Base-by-base conservation (phyloP, 169 alveolate species). In the Plasmodium relictum region DNA sequence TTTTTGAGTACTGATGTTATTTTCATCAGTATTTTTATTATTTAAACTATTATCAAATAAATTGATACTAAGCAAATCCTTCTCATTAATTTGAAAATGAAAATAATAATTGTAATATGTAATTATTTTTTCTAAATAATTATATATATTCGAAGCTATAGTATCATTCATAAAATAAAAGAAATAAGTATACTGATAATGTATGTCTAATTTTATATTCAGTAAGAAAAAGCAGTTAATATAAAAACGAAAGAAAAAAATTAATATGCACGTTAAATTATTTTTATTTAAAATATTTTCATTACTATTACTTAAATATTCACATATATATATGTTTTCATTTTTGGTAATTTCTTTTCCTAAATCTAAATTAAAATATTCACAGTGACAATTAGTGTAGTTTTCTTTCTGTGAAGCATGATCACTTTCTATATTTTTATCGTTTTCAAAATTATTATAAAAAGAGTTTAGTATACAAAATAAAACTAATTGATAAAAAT, bases 391-490 rank as follows among this genome's bases (percentile, higher is more conserved):
- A 41, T 6, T 9, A 20, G 1, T 6, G 42, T 42, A 42, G 10
- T 10, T 0, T 42, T 50, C 44, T 39, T 12, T 69, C 8, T 58
- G 62, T 71, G 83, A 26, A 6, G 39, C 63, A 16, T 52, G 2
- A 52, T 52, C 62, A 8, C 6, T 12, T 42, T 48, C 18, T 48
- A 10, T 6, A 22, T 66, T 37, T n/a, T 48, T 48, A 48, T 48
- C 58, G 14, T 24, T 24, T 16, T 59, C 48, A 6, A 31, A 31
- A 52, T 37, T 69, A 44, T 66, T n/a, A 41, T 37, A 86, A 39
- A 70, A 86, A n/a, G 78, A 14, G 26, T 86, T 86, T 39, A 86
- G 14, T 22, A 86, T 50, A n/a, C 92, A 86, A 59, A 70, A 86
- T 37, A 86, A 63, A 14, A 86, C 26, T 6, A 86, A 41, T 44